These are phyloP conservation scores for Cichorium intybus DNA, from an alignment of 140 eudicot species.

Conservation along the genomic window DNA sequence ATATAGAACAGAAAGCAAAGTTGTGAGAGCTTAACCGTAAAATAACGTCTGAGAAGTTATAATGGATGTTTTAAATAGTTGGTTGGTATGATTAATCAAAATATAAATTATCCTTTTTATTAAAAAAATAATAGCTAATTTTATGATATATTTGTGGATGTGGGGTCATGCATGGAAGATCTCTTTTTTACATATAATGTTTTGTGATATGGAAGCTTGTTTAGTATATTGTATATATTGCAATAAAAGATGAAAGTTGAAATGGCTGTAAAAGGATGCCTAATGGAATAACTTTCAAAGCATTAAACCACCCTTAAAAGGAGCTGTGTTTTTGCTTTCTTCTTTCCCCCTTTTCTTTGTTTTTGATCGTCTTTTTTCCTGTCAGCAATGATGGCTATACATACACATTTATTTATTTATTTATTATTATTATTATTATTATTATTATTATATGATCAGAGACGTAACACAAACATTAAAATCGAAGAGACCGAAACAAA, in stretches of 20 bases:
- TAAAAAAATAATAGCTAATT: slow-evolving; percentile 13
- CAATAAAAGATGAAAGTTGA: slow-evolving; percentile 50
- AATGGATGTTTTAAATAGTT: not conserved
- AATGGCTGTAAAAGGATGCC: slow-evolving; percentile 50
- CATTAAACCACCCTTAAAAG: slow-evolving; percentile 47
- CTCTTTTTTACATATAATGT: slow-evolving; percentile 1
- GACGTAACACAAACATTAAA: no score
- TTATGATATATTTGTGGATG: slow-evolving; percentile 3
- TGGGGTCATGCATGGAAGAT: slow-evolving; percentile 8
- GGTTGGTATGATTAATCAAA: not conserved
- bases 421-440: no score
- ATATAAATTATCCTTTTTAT: no score
- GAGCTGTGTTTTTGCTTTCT: slow-evolving; percentile 32
- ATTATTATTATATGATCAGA: no score
- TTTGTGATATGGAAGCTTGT: slow-evolving; percentile 48
- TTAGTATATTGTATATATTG: slow-evolving; percentile 24
- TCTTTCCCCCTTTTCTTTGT: slow-evolving; percentile 32
- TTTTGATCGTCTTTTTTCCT: slow-evolving; percentile 22
- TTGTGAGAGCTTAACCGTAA: no score
- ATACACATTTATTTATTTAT: not conserved
- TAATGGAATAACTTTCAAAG: slow-evolving; percentile 41
- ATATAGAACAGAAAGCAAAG: no score
- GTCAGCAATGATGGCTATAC: slow-evolving; percentile 32
- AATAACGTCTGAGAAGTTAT: no score
- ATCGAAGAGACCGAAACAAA: no score